phyloP scores from a whole-genome alignment of 148 eudicot genomes.

The Bassia scoparia region DNA sequence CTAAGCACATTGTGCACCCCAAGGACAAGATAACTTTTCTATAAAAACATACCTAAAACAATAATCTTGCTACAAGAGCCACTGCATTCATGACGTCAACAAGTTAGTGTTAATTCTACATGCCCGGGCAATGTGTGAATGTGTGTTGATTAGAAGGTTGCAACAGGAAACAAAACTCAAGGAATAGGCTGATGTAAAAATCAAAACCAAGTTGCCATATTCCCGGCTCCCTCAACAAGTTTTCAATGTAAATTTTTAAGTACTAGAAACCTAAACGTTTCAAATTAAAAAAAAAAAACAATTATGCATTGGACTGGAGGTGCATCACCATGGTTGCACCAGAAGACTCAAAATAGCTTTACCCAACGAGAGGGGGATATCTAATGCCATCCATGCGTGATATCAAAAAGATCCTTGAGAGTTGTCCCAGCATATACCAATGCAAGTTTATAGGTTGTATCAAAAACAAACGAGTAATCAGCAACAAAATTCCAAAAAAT shows the following conservation, averaged over 20 bases:
- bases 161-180: too few species aligned
- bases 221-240: background rate
- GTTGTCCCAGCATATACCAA: conserved; percentile 90
- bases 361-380: conserved; percentile 77
- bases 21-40: background rate
- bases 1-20: background rate
- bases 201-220: background rate
- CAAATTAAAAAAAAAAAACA: too few species aligned
- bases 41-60: conserved; percentile 59
- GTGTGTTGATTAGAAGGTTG: too few species aligned
- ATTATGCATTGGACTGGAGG: too few species aligned
- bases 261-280: too few species aligned
- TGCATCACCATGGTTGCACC: background rate
- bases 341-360: conserved; percentile 25
- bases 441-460: conserved; percentile 79
- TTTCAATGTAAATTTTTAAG: too few species aligned
- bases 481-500: background rate
- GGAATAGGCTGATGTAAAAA: background rate
- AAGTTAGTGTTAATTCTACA: conserved; percentile 21
- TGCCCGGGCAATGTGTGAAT: too few species aligned
- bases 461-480: conserved; percentile 13
- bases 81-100: conserved; percentile 44
- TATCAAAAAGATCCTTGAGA: conserved; percentile 86
- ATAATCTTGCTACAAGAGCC: conserved; percentile 49
- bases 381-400: conserved; percentile 85